Base-by-base conservation (phyloP, 2,329 filamentous ascomycete genomes). In the Claviceps humidiphila region DNA sequence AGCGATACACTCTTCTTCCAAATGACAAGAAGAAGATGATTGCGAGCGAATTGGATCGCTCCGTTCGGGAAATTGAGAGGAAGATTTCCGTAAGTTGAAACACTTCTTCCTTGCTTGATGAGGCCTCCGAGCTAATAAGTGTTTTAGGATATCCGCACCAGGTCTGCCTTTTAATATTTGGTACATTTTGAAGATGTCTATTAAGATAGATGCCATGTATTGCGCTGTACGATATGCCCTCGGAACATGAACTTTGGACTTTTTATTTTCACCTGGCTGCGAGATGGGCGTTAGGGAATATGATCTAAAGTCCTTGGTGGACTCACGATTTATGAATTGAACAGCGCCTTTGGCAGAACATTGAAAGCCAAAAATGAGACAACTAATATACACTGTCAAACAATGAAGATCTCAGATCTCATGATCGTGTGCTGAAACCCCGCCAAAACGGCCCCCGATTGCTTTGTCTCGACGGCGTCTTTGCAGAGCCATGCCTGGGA, bases 11-110 rank as follows among this genome's bases (percentile, higher is more conserved):
- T 54, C 71, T 93, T 54, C 74, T 98, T 55, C 78, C 85, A 26
- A 85, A 84, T 59, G 91, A 96, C 62, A 90, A 88, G 74, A 95
- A 96, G 75, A 83, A 89, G 69, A 89, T 90, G 80, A 95, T 98
- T 72, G 91, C 91, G 2, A 89, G 80, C 49, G 91, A 97, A 68
- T 69, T 97, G 59, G 93, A 97, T 68, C 83, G 93, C 54, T 91
- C 87, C 43, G 83, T 96, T 52, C 74, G 89, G 60, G 88, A 97
- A 70, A 93, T 98, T 63, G 94, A 98, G 75, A 83, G 93, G 63
- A 96, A 96, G 72, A 91, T 98, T 63, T 89, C 87, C 55, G 76
- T 77, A 63, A 64, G 74, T 67, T 34, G 9, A 4, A 11, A 4
- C 30, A 34, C 30, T 11, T 11, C 3, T 11, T 11, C 30, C 30